Conservation (phyloP, 2,329 filamentous ascomycete species). For the Cladosporium sp. region DNA sequence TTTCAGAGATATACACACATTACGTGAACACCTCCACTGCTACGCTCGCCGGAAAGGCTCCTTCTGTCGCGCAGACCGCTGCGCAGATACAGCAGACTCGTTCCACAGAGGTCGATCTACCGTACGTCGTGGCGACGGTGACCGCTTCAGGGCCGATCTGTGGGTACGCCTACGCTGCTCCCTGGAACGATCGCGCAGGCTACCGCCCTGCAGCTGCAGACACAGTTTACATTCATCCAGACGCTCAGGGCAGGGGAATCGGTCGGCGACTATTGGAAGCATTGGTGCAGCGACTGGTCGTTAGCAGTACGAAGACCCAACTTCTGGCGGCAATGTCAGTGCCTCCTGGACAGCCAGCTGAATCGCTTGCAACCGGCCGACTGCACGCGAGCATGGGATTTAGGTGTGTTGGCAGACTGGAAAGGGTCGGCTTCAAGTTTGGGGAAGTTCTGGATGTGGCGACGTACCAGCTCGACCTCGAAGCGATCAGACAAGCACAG, state of each 20-base stretch:
- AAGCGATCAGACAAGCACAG: slow-evolving; percentile 15
- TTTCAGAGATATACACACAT: slow-evolving; percentile 22
- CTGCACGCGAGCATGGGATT: slow-evolving; percentile 25
- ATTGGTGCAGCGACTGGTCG: slow-evolving; percentile 18
- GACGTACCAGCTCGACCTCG: slow-evolving; percentile 24
- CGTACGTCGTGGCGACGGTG: slow-evolving; percentile 23
- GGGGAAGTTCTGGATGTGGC: slow-evolving; percentile 24
- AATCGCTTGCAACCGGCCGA: slow-evolving; percentile 22
- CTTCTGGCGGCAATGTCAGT: slow-evolving; percentile 26
- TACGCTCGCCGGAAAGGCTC: slow-evolving; percentile 22
- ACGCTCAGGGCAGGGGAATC: slow-evolving; percentile 21
- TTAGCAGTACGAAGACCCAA: slow-evolving; percentile 20
- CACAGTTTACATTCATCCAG: slow-evolving; percentile 25
- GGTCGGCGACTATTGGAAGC: slow-evolving; percentile 22
- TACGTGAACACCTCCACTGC: slow-evolving; percentile 24
- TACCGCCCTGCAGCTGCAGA: slow-evolving; percentile 23
- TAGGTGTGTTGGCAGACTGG: slow-evolving; percentile 22
- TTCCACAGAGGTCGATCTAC: slow-evolving; percentile 15
- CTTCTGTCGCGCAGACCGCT: slow-evolving; percentile 1
- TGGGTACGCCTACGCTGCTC: slow-evolving; percentile 24
- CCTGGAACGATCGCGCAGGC: slow-evolving; percentile 24
- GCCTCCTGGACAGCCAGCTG: slow-evolving; percentile 18
- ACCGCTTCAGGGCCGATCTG: slow-evolving; percentile 14
- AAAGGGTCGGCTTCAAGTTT: slow-evolving; percentile 26
- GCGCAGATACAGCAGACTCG: slow-evolving; percentile 18